Conservation (phyloP, 495 filamentous ascomycete genomes). For the Penicillium cataractarum region DNA sequence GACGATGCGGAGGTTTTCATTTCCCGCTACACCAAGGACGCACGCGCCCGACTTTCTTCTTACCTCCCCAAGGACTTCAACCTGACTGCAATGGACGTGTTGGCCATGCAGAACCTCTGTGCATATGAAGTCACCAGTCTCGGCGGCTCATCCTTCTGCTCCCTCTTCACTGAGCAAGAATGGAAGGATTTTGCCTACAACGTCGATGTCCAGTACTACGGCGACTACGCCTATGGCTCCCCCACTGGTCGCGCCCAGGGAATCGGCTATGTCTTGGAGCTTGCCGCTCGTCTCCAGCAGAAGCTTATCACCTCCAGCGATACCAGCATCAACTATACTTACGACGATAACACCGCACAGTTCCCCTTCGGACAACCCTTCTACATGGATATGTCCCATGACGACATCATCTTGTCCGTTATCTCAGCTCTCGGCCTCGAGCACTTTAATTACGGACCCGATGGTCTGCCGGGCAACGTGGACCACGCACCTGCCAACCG, state of each 20-base stretch:
- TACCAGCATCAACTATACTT: conserved; percentile 61
- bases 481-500: conserved; percentile 42
- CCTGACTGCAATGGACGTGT: conserved; percentile 53
- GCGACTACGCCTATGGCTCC: conserved; percentile 60
- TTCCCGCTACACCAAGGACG: conserved; percentile 28
- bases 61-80: conserved; percentile 46
- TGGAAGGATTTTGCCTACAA: conserved; percentile 60
- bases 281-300: conserved; percentile 59
- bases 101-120: conserved; percentile 54
- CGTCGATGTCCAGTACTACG: conserved; percentile 63
- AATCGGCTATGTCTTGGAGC: conserved; percentile 65
- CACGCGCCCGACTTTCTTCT: conserved; percentile 28
- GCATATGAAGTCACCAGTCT: conserved; percentile 37
- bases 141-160: conserved; percentile 48
- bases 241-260: conserved; percentile 64
- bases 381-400: conserved; percentile 49
- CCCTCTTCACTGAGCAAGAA: conserved; percentile 59
- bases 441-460: conserved; percentile 27
- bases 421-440: conserved; percentile 54
- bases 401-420: conserved; percentile 45
- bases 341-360: conserved; percentile 45
- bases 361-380: conserved; percentile 57
- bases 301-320: conserved; percentile 54
- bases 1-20: conserved; percentile 29
- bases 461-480: conserved; percentile 49